A percentile compares a stretch with the other conserved stretches of the same genome.
phyloP scores from a whole-genome alignment of 768 basidiomycete species.

The Boletus vermiculosoides region DNA sequence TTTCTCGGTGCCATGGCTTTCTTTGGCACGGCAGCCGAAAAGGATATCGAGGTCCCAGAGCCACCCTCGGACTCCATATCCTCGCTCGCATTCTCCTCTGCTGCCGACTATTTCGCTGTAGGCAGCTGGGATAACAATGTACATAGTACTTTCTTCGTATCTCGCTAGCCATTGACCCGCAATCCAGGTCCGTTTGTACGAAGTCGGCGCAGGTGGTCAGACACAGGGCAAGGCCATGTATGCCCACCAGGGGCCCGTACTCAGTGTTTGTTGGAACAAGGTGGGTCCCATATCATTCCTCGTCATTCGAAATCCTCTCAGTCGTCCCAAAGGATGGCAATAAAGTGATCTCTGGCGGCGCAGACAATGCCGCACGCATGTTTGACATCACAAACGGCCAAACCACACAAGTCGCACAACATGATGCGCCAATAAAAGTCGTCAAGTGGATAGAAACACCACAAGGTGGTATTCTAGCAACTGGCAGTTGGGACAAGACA shows the following conservation, averaged over 20 bases:
- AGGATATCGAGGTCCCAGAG: conserved; percentile 79
- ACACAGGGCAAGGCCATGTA: conserved; percentile 91
- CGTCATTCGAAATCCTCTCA: conserved; percentile 6
- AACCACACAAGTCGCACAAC: conserved; percentile 79
- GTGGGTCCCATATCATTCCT: conserved; percentile 36
- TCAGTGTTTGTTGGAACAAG: conserved; percentile 90
- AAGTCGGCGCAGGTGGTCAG: conserved; percentile 76
- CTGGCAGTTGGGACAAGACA: conserved; percentile 98
- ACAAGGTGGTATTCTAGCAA: conserved; percentile 74
- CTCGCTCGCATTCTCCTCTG: conserved; percentile 77
- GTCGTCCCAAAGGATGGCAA: conserved; percentile 66
- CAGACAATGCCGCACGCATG: conserved; percentile 94
- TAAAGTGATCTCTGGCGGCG: conserved; percentile 89
- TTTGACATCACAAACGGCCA: conserved; percentile 87
- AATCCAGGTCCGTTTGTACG: conserved; percentile 83
- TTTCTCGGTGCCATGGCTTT: conserved; percentile 38
- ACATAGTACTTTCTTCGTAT: neutral
- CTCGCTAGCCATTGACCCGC: conserved; percentile 8
- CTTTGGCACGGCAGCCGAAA: conserved; percentile 48
- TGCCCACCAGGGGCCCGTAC: conserved; percentile 83
- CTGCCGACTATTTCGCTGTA: conserved; percentile 87
- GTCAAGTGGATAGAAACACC: conserved; percentile 80
- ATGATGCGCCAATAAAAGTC: conserved; percentile 85
- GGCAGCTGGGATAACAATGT: conserved; percentile 95
- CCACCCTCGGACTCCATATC: conserved; percentile 89